Evolutionary conservation across 2,329 filamentous ascomycete species (phyloP).

Genomic region (Nemania abortiva): DNA sequence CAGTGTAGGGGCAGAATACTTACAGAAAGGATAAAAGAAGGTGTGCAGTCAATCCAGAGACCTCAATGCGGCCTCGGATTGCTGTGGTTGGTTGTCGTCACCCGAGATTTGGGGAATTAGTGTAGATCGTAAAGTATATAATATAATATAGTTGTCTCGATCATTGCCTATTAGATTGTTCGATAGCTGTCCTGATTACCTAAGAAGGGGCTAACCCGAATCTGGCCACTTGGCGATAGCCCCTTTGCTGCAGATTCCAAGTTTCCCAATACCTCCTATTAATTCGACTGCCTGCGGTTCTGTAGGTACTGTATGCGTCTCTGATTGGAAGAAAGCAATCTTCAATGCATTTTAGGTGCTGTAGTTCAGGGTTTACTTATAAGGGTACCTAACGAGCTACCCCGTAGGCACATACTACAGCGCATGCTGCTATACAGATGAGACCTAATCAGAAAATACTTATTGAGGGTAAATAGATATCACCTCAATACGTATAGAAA

Average conservation of each 20-base stretch:
- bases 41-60: conserved; percentile 29
- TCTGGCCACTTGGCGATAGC: conserved; percentile 1
- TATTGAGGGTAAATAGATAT: no score
- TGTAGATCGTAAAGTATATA: background rate
- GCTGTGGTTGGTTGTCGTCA: conserved; percentile 27
- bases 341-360: background rate
- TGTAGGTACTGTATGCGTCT: background rate
- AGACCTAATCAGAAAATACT: no score
- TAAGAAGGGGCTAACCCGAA: background rate
- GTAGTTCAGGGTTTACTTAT: background rate
- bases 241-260: background rate
- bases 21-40: conserved; percentile 28
- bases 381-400: no score
- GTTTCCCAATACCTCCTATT: background rate
- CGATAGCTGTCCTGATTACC: background rate
- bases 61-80: conserved; percentile 28
- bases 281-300: background rate
- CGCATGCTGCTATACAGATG: no score
- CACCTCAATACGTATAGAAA: no score
- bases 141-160: no score
- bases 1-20: conserved; percentile 5
- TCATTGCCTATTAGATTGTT: no score
- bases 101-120: conserved; percentile 25
- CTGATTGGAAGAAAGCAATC: background rate
- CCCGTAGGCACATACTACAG: no score